Evolutionary conservation across 768 basidiomycete species (phyloP).

Genomic region (Paxillus involutus): DNA sequence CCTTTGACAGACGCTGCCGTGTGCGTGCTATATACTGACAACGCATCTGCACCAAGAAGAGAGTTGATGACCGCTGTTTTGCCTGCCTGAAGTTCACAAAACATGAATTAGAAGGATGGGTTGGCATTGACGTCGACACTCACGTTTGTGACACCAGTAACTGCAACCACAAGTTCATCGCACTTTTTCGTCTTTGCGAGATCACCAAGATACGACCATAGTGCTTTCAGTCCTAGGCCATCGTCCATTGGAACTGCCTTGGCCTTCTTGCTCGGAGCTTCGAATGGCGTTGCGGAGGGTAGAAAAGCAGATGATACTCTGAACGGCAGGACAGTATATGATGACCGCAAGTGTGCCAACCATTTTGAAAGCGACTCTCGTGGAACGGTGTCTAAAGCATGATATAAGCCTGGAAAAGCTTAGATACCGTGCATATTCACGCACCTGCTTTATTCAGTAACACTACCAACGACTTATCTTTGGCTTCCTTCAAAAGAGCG

Average conservation of each 20-base stretch:
- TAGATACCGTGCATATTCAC: slow-evolving; percentile 24
- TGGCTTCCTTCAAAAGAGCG: slow-evolving; percentile 40
- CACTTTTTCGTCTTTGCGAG: slow-evolving; percentile 48
- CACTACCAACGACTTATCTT: slow-evolving; percentile 54
- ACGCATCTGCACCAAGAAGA: slow-evolving; percentile 47
- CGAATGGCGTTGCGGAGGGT: slow-evolving; percentile 34
- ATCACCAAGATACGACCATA: slow-evolving; percentile 48
- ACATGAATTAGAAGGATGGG: slow-evolving; percentile 1
- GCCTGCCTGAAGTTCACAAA: slow-evolving; percentile 53
- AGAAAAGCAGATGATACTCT: slow-evolving; percentile 70
- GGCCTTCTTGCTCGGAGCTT: slow-evolving; percentile 42
- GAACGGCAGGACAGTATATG: slow-evolving; percentile 70
- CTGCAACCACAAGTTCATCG: slow-evolving; percentile 62
- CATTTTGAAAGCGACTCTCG: slow-evolving; percentile 73
- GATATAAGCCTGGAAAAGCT: background rate
- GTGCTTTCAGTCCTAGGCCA: slow-evolving; percentile 56
- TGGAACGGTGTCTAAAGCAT: slow-evolving; percentile 67
- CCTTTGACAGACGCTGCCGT: slow-evolving; percentile 48
- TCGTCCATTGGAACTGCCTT: slow-evolving; percentile 47
- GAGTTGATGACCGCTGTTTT: slow-evolving; percentile 89
- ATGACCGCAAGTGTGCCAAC: slow-evolving; percentile 57
- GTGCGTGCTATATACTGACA: slow-evolving; percentile 57
- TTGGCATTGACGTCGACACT: slow-evolving; percentile 24
- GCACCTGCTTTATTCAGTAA: slow-evolving; percentile 87
- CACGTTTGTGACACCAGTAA: slow-evolving; percentile 85